Conservation (phyloP, 129 eudicot genomes). For the Logfia minima region DNA sequence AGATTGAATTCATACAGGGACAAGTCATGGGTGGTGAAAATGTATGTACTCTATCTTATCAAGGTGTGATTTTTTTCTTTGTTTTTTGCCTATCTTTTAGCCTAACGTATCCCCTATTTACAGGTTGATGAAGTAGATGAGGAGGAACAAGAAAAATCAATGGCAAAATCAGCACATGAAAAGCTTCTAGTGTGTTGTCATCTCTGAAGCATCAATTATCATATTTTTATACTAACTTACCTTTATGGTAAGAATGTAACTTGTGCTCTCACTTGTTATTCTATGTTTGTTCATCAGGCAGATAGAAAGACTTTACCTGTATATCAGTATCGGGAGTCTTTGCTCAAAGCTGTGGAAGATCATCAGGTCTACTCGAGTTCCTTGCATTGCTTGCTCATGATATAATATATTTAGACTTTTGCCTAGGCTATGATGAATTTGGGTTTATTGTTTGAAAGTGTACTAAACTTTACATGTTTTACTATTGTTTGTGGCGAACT, state of each 20-base stretch:
- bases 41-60: constrained; percentile 37
- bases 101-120: constrained; percentile 12
- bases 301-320: constrained; percentile 91
- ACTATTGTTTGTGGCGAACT: too few relatives aligned
- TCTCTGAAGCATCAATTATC: constrained; percentile 5
- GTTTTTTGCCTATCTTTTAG: background rate
- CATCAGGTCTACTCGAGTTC: constrained; percentile 62
- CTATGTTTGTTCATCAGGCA: constrained; percentile 40
- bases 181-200: constrained; percentile 68
- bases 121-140: constrained; percentile 60
- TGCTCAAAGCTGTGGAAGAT: constrained; percentile 71
- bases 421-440: too few relatives aligned
- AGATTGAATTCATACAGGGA: constrained; percentile 77
- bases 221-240: constrained; percentile 12
- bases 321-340: constrained; percentile 68
- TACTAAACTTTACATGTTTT: too few relatives aligned
- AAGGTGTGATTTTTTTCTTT: background rate
- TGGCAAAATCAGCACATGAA: constrained; percentile 71
- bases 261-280: constrained; percentile 15
- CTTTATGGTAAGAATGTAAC: background rate
- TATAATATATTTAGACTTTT: background rate
- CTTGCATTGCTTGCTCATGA: background rate
- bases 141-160: constrained; percentile 50
- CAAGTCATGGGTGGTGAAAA: constrained; percentile 85
- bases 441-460: too few relatives aligned